phyloP scores from a whole-genome alignment of 495 filamentous ascomycete genomes.

The Aspergillus heteromorphus region DNA sequence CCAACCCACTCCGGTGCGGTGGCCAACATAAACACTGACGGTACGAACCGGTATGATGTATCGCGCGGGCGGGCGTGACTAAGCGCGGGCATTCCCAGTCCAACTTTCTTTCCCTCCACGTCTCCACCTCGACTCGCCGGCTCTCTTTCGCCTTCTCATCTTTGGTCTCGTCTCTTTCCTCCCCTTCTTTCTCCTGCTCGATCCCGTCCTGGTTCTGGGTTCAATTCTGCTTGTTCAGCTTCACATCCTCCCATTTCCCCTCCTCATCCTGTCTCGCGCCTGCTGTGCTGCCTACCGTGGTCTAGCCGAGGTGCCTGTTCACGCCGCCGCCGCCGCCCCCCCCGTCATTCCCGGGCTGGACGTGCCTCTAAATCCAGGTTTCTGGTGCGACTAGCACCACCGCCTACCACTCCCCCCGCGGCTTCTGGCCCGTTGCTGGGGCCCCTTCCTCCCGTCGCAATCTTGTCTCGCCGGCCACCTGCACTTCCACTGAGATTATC shows the following conservation, averaged over 20 bases:
- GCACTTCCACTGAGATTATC: background rate
- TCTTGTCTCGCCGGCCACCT: background rate
- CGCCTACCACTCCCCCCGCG: constrained; percentile 13
- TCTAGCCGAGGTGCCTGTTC: constrained; percentile 3
- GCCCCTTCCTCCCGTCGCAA: background rate
- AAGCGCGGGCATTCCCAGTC: constrained; percentile 2
- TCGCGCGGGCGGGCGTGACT: background rate
- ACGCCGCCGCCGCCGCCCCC: constrained; percentile 20
- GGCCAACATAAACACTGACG: no score
- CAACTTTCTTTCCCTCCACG: constrained; percentile 10
- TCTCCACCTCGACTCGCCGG: constrained; percentile 7
- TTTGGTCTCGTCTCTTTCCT: constrained; percentile 10
- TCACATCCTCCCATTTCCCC: constrained; percentile 10
- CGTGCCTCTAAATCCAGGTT: constrained; percentile 13
- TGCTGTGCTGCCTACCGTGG: background rate
- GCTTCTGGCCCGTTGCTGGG: constrained; percentile 13
- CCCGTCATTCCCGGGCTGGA: constrained; percentile 24
- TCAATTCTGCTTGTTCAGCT: constrained; percentile 2
- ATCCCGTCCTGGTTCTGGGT: background rate
- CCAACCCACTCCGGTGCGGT: no score
- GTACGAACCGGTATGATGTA: background rate
- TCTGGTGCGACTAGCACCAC: constrained; percentile 10
- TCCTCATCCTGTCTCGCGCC: constrained; percentile 1
- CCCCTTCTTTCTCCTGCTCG: background rate
- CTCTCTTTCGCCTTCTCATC: constrained; percentile 7